A percentile compares a stretch with the other conserved stretches of the same genome.
Conservation (phyloP, 2,329 filamentous ascomycete species). For the Sphaerostilbella broomeana region DNA sequence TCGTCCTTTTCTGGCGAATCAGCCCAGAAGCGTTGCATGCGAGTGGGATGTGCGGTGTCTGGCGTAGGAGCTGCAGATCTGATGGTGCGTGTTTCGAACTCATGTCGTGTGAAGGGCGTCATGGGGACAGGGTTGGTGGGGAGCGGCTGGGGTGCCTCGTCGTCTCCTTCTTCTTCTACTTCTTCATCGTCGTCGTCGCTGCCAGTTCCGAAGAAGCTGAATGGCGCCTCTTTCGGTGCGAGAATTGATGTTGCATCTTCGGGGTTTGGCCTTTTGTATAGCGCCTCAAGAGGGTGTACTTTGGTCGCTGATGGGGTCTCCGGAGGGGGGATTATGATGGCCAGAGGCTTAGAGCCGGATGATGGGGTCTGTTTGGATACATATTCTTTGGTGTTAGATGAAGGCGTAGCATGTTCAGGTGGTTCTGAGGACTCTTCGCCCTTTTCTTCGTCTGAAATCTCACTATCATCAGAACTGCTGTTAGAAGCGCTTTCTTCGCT, state of each 20-base stretch:
- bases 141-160: constrained; percentile 27
- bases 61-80: constrained; percentile 91
- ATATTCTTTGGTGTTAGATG: constrained; percentile 24
- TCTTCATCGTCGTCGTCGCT: constrained; percentile 40
- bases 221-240: constrained; percentile 47
- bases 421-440: constrained; percentile 9
- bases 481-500: constrained; percentile 4
- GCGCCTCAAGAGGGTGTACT: constrained; percentile 81
- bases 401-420: constrained; percentile 17
- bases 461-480: constrained; percentile 12
- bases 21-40: constrained; percentile 54
- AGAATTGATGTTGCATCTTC: constrained; percentile 27
- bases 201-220: constrained; percentile 69
- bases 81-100: constrained; percentile 66
- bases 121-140: constrained; percentile 48
- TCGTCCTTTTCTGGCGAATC: constrained; percentile 19
- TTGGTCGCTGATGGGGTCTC: constrained; percentile 39
- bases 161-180: constrained; percentile 37
- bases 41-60: constrained; percentile 74
- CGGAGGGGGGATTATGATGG: constrained; percentile 48
- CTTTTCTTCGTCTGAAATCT: constrained; percentile 12
- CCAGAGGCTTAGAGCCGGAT: constrained; percentile 43
- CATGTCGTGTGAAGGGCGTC: constrained; percentile 76
- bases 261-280: constrained; percentile 70
- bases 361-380: constrained; percentile 42